Evolutionary conservation across 805 yeast species (phyloP).

Genomic region (Monosporozyma yasuniensis): DNA sequence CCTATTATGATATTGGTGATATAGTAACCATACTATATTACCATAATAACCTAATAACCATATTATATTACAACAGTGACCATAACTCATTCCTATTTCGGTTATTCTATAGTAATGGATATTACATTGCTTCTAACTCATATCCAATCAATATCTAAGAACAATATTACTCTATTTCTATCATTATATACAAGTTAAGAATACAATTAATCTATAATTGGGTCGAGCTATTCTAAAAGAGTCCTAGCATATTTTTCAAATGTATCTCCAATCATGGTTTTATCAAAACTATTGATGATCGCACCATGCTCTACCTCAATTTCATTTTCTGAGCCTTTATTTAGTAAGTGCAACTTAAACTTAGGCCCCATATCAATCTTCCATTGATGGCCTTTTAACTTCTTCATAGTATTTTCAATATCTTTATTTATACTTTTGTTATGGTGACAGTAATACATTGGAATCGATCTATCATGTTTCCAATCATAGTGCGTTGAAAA

Average conservation of each 20-base stretch:
- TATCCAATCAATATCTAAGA: too few relatives aligned
- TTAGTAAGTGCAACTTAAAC: conserved; percentile 46
- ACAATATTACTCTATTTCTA: too few relatives aligned
- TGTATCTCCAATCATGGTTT: not conserved
- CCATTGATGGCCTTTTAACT: conserved; percentile 62
- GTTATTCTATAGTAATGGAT: too few relatives aligned
- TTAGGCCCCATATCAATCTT: conserved; percentile 66
- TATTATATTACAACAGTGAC: too few relatives aligned
- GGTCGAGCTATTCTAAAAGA: not conserved
- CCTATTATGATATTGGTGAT: too few relatives aligned
- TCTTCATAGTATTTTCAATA: conserved; percentile 33
- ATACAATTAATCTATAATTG: not conserved
- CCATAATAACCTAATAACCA: too few relatives aligned
- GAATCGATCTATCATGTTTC: conserved; percentile 18
- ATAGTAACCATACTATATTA: too few relatives aligned
- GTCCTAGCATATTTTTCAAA: not conserved
- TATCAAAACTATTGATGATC: not conserved
- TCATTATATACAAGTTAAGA: not conserved
- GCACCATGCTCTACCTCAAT: conserved; percentile 1
- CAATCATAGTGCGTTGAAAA: conserved; percentile 13
- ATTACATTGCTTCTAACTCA: too few relatives aligned
- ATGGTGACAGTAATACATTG: conserved; percentile 25
- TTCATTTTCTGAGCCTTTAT: conserved; percentile 5
- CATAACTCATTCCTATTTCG: too few relatives aligned
- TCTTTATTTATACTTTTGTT: conserved; percentile 30